A percentile compares a stretch with the other conserved stretches of the same genome.
These are phyloP conservation scores for Hirsutella rhossiliensis DNA, from an alignment of 2,329 filamentous ascomycete genomes.

Conservation along the genomic window DNA sequence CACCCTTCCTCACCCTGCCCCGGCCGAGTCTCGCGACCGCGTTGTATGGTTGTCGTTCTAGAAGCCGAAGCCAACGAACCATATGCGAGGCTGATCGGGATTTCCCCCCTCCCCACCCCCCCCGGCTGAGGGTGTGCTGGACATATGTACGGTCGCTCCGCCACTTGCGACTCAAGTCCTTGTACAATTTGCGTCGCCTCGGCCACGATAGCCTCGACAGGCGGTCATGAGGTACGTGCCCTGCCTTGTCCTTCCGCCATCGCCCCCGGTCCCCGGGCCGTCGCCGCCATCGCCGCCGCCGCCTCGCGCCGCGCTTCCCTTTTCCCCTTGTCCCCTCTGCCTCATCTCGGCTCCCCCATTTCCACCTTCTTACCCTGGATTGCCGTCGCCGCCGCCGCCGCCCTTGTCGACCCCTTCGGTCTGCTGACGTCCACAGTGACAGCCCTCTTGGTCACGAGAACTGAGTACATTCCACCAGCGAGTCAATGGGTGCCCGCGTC, in stretches of 20 bases:
- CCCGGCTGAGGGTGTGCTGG: conserved; percentile 4
- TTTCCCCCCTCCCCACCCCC: neutral
- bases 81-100: conserved; percentile 5
- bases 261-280: too few relatives aligned
- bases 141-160: conserved; percentile 1
- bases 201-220: neutral
- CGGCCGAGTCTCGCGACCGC: neutral
- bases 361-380: neutral
- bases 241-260: neutral
- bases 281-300: neutral
- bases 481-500: conserved; percentile 30
- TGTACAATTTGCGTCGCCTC: neutral
- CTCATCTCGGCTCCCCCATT: conserved; percentile 2
- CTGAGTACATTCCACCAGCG: conserved; percentile 25
- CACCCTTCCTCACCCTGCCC: neutral
- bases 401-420: conserved; percentile 1
- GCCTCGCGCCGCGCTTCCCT: neutral
- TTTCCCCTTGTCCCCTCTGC: neutral
- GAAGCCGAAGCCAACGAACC: conserved; percentile 3
- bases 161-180: conserved; percentile 1
- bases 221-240: conserved; percentile 1
- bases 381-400: neutral
- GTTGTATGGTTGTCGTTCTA: neutral
- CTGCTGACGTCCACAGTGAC: conserved; percentile 15
- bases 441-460: conserved; percentile 41